These are phyloP conservation scores for Triadica sebifera DNA, from an alignment of 345 rosid genomes.

Conservation along the genomic window DNA sequence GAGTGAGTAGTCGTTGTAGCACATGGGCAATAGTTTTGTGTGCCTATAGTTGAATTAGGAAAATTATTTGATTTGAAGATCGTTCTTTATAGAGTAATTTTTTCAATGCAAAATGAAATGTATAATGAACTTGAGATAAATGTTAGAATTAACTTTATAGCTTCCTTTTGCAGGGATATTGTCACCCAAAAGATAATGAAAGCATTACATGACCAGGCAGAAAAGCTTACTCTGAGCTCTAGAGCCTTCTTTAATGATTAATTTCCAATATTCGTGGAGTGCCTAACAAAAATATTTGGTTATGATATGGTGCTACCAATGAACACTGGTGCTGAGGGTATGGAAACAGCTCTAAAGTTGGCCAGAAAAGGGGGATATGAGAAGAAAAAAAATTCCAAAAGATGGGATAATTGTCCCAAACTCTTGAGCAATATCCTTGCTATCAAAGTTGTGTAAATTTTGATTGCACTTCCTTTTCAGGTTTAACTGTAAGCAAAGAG, in stretches of 20 bases:
- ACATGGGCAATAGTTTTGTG: not conserved
- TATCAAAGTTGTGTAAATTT: not conserved
- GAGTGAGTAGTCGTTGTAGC: not conserved
- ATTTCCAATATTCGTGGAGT: slow-evolving; percentile 79
- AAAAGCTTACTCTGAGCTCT: slow-evolving; percentile 79
- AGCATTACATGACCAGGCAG: slow-evolving; percentile 80
- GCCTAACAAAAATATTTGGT: slow-evolving; percentile 74
- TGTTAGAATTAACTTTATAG: slow-evolving; percentile 1
- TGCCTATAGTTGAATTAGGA: not conserved
- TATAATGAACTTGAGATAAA: slow-evolving; percentile 8
- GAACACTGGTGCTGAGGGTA: slow-evolving; percentile 99
- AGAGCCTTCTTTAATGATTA: slow-evolving; percentile 84
- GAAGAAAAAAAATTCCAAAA: slow-evolving; percentile 67
- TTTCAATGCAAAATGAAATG: not conserved
- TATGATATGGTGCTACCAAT: slow-evolving; percentile 97
- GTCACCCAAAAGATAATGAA: slow-evolving; percentile 88
- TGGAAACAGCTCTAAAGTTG: slow-evolving; percentile 88
- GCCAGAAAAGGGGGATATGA: slow-evolving; percentile 97
- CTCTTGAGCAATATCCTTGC: not conserved
- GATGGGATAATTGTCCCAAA: slow-evolving; percentile 52
- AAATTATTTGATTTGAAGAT: no score
- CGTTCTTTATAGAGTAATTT: not conserved
- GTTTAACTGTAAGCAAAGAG: not conserved
- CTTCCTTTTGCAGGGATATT: slow-evolving; percentile 66
- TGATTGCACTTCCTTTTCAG: not conserved